Percentiles rank a stretch among this genome's conserved stretches.
Conservation (phyloP, 331 rosid species). For the Quercus lobata region DNA sequence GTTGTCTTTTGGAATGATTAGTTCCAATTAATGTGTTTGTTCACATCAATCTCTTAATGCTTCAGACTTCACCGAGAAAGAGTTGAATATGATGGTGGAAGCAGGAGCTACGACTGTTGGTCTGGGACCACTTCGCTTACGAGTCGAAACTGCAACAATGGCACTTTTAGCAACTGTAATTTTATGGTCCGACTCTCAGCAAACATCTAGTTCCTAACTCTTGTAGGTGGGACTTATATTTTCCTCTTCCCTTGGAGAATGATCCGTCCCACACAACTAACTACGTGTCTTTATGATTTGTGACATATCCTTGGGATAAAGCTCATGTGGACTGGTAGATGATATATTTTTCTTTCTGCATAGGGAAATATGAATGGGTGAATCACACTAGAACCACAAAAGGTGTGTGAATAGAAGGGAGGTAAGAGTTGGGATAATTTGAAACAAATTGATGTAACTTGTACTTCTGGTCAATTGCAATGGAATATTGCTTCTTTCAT, state of each 20-base stretch:
- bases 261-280: neutral
- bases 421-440: neutral
- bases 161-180: constrained; percentile 70
- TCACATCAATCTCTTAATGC: constrained; percentile 14
- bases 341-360: neutral
- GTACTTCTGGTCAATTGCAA: neutral
- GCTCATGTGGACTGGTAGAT: neutral
- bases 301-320: neutral
- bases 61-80: constrained; percentile 83
- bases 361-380: neutral
- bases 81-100: constrained; percentile 52
- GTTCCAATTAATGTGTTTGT: neutral
- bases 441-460: neutral
- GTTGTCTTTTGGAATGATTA: neutral
- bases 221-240: constrained; percentile 21
- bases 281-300: neutral
- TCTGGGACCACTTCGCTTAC: constrained; percentile 82
- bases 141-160: constrained; percentile 93
- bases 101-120: constrained; percentile 79
- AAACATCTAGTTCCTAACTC: constrained; percentile 17
- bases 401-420: neutral
- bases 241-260: constrained; percentile 1
- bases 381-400: neutral
- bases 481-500: neutral
- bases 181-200: constrained; percentile 79